phyloP scores from a whole-genome alignment of 768 basidiomycete species.

The Clitopilus hobsonii region DNA sequence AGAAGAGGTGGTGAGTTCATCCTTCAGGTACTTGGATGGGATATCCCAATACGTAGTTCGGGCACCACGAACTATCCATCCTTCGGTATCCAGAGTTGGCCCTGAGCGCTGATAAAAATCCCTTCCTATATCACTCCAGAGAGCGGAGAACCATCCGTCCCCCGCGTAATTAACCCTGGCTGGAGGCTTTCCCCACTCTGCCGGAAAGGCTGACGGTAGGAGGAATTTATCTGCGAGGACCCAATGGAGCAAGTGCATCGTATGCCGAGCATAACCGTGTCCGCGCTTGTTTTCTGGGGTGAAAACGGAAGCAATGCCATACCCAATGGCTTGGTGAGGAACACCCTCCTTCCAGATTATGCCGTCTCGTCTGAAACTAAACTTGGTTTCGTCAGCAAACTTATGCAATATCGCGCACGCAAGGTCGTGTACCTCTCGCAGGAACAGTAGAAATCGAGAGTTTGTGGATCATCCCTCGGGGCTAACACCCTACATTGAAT shows the following conservation, averaged over 20 bases:
- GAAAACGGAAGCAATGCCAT: conserved; percentile 54
- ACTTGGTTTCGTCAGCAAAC: neutral
- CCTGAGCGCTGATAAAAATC: conserved; percentile 41
- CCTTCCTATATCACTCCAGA: conserved; percentile 51
- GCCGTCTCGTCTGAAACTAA: conserved; percentile 26
- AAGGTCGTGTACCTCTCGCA: conserved; percentile 51
- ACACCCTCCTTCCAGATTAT: conserved; percentile 17
- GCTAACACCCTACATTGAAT: conserved; percentile 54
- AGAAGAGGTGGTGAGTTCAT: conserved; percentile 5
- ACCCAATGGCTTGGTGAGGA: conserved; percentile 33
- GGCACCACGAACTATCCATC: conserved; percentile 39
- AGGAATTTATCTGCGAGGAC: conserved; percentile 32
- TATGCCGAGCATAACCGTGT: conserved; percentile 54
- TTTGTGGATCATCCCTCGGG: conserved; percentile 41
- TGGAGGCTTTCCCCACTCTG: conserved; percentile 43
- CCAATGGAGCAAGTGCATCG: conserved; percentile 65
- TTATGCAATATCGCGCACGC: neutral
- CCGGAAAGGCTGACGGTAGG: conserved; percentile 21
- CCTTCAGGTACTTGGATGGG: neutral
- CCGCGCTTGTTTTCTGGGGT: conserved; percentile 44
- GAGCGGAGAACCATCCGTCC: conserved; percentile 39
- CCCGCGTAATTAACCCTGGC: conserved; percentile 24
- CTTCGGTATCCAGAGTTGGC: conserved; percentile 23
- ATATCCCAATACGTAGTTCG: conserved; percentile 37
- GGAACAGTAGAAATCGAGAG: conserved; percentile 52